Evolutionary conservation across 2,329 filamentous ascomycete species (phyloP).

Genomic region (Cryphonectria naterciae): DNA sequence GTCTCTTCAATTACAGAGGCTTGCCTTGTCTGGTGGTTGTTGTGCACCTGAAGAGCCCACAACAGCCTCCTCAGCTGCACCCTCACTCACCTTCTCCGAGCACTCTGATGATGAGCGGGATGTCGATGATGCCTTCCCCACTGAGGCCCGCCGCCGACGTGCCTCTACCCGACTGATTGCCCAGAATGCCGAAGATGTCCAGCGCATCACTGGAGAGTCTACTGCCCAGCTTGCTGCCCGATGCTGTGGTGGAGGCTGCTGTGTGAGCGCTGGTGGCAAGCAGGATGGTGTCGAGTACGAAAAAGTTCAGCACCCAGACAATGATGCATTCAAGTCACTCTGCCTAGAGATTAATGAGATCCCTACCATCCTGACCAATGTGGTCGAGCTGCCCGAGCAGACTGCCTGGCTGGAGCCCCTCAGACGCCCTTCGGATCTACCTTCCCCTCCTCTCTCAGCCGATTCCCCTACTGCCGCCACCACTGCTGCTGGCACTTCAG

Average conservation of each 20-base stretch:
- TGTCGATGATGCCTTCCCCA: conserved; percentile 51
- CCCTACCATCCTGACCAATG: conserved; percentile 71
- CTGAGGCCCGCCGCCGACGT: conserved; percentile 57
- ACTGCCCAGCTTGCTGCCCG: conserved; percentile 64
- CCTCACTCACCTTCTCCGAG: conserved; percentile 66
- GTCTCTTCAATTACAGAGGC: conserved; percentile 39
- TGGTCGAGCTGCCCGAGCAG: conserved; percentile 74
- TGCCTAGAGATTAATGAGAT: conserved; percentile 76
- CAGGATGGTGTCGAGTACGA: conserved; percentile 56
- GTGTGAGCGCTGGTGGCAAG: conserved; percentile 53
- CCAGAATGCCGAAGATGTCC: conserved; percentile 64
- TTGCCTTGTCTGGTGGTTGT: conserved; percentile 37
- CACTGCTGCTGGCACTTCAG: conserved; percentile 39
- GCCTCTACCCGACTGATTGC: conserved; percentile 72
- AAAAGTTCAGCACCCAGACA: conserved; percentile 68
- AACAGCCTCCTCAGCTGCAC: conserved; percentile 54
- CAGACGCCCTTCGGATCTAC: conserved; percentile 40
- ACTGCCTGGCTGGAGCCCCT: conserved; percentile 72
- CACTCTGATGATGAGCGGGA: conserved; percentile 59
- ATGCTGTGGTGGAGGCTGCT: conserved; percentile 69
- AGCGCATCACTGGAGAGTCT: conserved; percentile 66
- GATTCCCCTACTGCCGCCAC: conserved; percentile 42
- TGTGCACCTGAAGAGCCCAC: conserved; percentile 47
- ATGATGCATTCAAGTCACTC: conserved; percentile 81
- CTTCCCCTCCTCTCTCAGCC: conserved; percentile 55